Evolutionary conservation across 2,329 filamentous ascomycete species (phyloP).

Genomic region (Endoconidiophora polonica): DNA sequence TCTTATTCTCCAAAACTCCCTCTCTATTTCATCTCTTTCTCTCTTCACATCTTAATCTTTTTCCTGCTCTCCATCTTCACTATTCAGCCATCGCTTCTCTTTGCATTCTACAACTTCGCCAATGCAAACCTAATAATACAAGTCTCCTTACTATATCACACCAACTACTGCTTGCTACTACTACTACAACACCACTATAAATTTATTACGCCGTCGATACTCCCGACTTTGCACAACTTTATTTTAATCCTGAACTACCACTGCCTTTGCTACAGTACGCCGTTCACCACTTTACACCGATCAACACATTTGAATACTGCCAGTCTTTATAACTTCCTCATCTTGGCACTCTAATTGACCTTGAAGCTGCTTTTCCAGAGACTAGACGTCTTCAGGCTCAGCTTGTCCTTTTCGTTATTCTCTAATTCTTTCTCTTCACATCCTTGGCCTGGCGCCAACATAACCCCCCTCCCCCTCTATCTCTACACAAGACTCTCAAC

Average conservation of each 20-base stretch:
- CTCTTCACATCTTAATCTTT: conserved; percentile 8
- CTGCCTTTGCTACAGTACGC: too few relatives aligned
- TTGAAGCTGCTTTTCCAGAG: background rate
- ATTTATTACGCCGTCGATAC: background rate
- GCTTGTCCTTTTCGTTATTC: background rate
- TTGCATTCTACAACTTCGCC: background rate
- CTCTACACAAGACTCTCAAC: conserved; percentile 15
- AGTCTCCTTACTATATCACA: background rate
- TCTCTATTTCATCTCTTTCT: conserved; percentile 1
- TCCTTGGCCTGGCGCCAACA: conserved; percentile 9
- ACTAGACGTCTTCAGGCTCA: conserved; percentile 6
- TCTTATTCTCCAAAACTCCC: background rate
- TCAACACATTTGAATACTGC: too few relatives aligned
- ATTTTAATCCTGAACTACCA: too few relatives aligned
- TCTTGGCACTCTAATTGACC: too few relatives aligned
- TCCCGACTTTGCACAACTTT: too few relatives aligned
- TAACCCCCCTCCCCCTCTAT: background rate
- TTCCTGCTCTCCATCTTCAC: conserved; percentile 6
- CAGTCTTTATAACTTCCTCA: too few relatives aligned
- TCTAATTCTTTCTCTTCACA: background rate
- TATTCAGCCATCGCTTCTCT: background rate
- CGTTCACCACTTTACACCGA: too few relatives aligned
- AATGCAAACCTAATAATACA: background rate
- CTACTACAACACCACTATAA: background rate
- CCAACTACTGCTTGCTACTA: background rate